Percentiles rank a stretch among this genome's conserved stretches.
These are phyloP conservation scores for Martiniozyma asiatica DNA, from an alignment of 1,139 yeast genomes.

Conservation along the genomic window DNA sequence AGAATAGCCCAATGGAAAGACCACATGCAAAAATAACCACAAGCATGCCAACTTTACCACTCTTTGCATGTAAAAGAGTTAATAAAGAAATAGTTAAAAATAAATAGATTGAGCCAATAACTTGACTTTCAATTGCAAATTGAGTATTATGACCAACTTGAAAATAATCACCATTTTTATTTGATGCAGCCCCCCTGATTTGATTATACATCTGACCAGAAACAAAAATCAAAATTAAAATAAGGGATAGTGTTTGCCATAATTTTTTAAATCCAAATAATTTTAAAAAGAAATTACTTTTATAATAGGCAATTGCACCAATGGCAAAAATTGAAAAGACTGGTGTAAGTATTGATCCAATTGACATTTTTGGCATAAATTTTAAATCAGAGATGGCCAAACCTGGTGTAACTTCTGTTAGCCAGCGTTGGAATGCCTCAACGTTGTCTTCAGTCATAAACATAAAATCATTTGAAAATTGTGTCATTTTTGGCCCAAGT, in stretches of 20 bases:
- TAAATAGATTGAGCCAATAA: constrained; percentile 54
- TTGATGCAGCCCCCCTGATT: constrained; percentile 66
- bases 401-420: constrained; percentile 8
- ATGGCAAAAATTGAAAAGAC: constrained; percentile 26
- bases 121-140: constrained; percentile 74
- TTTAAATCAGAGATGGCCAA: constrained; percentile 9
- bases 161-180: constrained; percentile 52
- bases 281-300: constrained; percentile 5
- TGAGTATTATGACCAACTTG: constrained; percentile 59
- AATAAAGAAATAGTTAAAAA: constrained; percentile 38
- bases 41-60: constrained; percentile 31
- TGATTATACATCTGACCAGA: constrained; percentile 91
- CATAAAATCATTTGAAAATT: constrained; percentile 18
- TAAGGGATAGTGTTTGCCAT: constrained; percentile 29
- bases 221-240: constrained; percentile 57
- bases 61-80: constrained; percentile 33
- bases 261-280: constrained; percentile 15
- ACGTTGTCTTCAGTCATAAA: constrained; percentile 23
- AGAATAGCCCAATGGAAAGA: constrained; percentile 37
- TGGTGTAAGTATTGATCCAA: constrained; percentile 1
- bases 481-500: constrained; percentile 14
- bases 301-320: constrained; percentile 13
- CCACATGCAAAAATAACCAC: constrained; percentile 30
- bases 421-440: constrained; percentile 10
- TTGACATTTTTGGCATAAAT: constrained; percentile 10